Base-by-base conservation (phyloP, 208 protist genomes). In the Acanthamoeba culbertsoni region DNA sequence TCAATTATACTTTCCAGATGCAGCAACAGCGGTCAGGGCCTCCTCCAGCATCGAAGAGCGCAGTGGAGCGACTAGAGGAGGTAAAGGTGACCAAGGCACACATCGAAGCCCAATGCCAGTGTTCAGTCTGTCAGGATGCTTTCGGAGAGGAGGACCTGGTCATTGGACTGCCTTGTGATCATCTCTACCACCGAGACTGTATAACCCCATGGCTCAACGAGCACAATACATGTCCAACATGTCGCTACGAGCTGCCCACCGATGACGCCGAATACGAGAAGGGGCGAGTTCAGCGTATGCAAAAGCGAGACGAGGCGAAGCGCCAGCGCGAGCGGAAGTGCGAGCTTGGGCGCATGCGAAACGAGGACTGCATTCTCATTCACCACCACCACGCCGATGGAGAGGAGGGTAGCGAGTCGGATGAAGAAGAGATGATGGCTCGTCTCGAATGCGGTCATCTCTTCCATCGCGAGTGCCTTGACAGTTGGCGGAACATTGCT, bases 211-310 rank as follows among this genome's bases (percentile, higher is more conserved):
- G 91, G 95, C 55, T 77, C 55, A 94, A 90, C 57, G 86, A 79
- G 43, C 63, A 79, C 71, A 93, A 96, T 62, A 93, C 95, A 0
- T 96, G 95, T 57, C 95, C 95, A 23, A 95, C 82, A 33, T 96
- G 95, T 75, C 33, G 95, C 18, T 82, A 95, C 82, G 95, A 96
- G 89, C 59, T 96, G 37, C 86, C 91, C 12, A 75, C 92, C 3
- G 93, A 89, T 40, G 93, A 94, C 23, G 33, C n/a, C 43, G 40
- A 93, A 37, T 55, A 55, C 43, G 77, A 88, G 43, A 68, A 28
- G 31, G 75, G 46, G 8, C 40, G 75, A 18, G n/a, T 59, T 5
- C n/a, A 48, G 20, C 40, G 75, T 12, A 86, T 86, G 75, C 35
- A 86, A 43, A 57, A 48, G 40, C 75, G 75, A 26, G 43, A 86